phyloP scores from a whole-genome alignment of 768 basidiomycete genomes.

The Auricularia sp. region DNA sequence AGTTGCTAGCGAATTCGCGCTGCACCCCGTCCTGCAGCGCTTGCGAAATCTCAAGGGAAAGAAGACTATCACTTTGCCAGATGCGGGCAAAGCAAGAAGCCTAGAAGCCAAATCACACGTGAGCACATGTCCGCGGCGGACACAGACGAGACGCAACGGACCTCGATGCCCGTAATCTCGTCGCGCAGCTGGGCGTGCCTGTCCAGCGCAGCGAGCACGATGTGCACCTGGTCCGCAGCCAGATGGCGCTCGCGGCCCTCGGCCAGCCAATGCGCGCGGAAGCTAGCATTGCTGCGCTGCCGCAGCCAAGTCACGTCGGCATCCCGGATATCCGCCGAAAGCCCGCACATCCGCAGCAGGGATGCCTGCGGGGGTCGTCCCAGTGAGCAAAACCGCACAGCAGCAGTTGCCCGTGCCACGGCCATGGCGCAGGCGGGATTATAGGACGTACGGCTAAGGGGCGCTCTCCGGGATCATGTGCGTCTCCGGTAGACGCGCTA shows the following conservation, averaged over 20 bases:
- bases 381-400: neutral
- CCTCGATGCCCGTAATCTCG: slow-evolving; percentile 14
- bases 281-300: neutral
- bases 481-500: neutral
- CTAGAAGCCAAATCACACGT: neutral
- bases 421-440: neutral
- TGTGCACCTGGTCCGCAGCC: slow-evolving; percentile 9
- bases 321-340: neutral
- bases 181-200: slow-evolving; percentile 11
- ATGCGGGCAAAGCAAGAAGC: neutral
- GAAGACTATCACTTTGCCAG: neutral
- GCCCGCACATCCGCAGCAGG: neutral
- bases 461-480: neutral
- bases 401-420: neutral
- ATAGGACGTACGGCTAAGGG: neutral
- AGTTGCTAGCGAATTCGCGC: neutral
- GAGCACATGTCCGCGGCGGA: neutral
- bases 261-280: neutral
- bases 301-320: neutral
- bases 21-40: no score
- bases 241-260: neutral
- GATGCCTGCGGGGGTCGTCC: neutral
- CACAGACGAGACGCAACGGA: neutral
- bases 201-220: slow-evolving; percentile 14
- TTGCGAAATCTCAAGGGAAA: neutral